Evolutionary conservation across 345 rosid genomes (phyloP), one percentile per base, ranked within the genome.

Genomic region (Citrus unshiu): DNA sequence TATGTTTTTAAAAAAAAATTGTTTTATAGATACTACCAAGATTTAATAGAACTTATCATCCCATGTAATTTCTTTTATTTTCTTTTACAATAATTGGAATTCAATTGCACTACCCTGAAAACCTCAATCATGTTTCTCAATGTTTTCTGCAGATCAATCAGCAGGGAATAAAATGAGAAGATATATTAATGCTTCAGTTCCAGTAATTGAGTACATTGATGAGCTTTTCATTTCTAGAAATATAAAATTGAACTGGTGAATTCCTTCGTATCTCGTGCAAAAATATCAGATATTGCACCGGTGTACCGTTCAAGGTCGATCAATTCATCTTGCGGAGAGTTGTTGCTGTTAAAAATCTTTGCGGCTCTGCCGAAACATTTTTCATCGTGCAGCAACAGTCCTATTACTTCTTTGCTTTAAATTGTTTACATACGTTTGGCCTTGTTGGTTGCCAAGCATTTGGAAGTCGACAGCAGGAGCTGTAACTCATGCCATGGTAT

Each of bases 161-260:
- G 98, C 94, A 24, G 88, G 88, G 83, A 92, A 91, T 89, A 93
- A 87, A 67, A 92, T 95, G 98, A 86, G 76, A 73, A 91, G 89
- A 87, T 95, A 86, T 76, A 91, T 93, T 76, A 61, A 86, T 24
- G 94, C 94, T 29, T 86, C 93, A 2, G 79, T 79, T 54, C 93
- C 97, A 1, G 87, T 93, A 18, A 88, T 90, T 64, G 84, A 86
- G 30, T 90, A 92, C 88, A 92, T 93, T 59, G 98, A 95, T 63
- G 80, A 81, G 63, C 97, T 93, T 83, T 92, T 85, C 83, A 82
- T 85, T 30, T 82, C 93, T 77, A 91, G 97, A 86, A 87, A 90
- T 39, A 92, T 95, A 76, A 77, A 76, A 81, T 85, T 95, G 83
- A 97, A 95, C 68, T 93, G 97, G 97, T 95, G 80, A 87, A 54